Conservation (phyloP, 2,329 filamentous ascomycete genomes). For the Westerdykella ornata region DNA sequence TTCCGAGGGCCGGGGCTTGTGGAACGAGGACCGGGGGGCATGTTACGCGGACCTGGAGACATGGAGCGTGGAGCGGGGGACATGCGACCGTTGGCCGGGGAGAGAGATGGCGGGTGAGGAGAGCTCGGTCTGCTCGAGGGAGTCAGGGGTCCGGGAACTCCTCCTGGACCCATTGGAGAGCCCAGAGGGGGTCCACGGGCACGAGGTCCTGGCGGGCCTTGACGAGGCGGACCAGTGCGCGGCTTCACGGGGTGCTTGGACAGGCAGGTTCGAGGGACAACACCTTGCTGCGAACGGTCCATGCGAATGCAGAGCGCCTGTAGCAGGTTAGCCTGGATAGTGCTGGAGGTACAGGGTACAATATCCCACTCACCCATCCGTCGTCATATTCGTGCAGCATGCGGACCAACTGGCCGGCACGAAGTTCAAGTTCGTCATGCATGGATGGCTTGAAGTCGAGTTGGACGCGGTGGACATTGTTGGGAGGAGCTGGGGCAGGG, state of each 20-base stretch:
- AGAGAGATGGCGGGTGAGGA: constrained; percentile 42
- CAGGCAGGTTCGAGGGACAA: constrained; percentile 86
- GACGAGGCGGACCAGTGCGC: constrained; percentile 51
- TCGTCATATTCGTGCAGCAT: constrained; percentile 96
- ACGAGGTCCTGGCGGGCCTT: constrained; percentile 45
- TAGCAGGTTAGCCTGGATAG: constrained; percentile 15
- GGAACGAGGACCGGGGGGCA: constrained; percentile 1
- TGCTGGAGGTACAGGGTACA: neutral
- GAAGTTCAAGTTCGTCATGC: constrained; percentile 81
- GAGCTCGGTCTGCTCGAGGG: constrained; percentile 45
- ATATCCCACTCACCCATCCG: constrained; percentile 70
- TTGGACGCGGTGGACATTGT: constrained; percentile 83
- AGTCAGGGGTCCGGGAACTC: constrained; percentile 37
- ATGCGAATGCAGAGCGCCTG: constrained; percentile 86
- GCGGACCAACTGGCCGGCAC: constrained; percentile 74
- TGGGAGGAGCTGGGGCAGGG: constrained; percentile 39
- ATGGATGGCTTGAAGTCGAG: constrained; percentile 90
- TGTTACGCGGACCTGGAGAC: constrained; percentile 3
- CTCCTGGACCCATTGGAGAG: constrained; percentile 28
- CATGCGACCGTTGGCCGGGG: constrained; percentile 33
- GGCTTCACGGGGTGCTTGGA: constrained; percentile 89
- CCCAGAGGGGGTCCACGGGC: constrained; percentile 28
- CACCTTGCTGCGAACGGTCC: constrained; percentile 86
- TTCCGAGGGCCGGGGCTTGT: constrained; percentile 1
- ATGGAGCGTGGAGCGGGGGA: constrained; percentile 17